These are phyloP conservation scores for Elongisporangium anandrum DNA, from an alignment of 352 stramenopile species.

Conservation along the genomic window DNA sequence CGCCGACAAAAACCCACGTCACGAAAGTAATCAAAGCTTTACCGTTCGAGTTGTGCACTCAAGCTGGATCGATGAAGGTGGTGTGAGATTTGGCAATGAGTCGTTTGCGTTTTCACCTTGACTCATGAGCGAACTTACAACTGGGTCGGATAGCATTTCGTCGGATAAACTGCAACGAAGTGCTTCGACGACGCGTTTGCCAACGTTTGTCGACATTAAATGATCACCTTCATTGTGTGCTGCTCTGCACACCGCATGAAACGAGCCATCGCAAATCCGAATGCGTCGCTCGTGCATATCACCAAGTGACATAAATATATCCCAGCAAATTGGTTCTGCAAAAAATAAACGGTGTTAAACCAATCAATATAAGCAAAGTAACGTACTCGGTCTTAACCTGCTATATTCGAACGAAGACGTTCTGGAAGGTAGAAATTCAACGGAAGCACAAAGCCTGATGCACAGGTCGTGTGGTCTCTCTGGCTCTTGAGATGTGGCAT, in stretches of 20 bases:
- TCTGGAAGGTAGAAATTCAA: constrained; percentile 12
- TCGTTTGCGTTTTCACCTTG: background rate
- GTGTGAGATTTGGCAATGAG: background rate
- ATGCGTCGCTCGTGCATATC: constrained; percentile 8
- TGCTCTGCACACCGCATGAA: background rate
- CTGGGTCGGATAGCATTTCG: background rate
- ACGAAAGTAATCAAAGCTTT: background rate
- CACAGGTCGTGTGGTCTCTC: too few species aligned
- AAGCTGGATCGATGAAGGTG: background rate
- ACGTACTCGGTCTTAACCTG: constrained; percentile 1
- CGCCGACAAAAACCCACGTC: too few species aligned
- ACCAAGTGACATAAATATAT: constrained; percentile 10
- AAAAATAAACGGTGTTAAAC: background rate
- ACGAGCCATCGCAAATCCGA: constrained; percentile 12
- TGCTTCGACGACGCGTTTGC: background rate
- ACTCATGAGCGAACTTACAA: background rate
- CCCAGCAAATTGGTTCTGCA: constrained; percentile 14
- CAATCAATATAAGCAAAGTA: background rate
- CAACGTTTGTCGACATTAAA: background rate
- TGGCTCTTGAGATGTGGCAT: background rate
- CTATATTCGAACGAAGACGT: constrained; percentile 9
- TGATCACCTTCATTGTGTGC: background rate
- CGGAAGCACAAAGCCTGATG: constrained; percentile 3
- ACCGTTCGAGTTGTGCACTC: background rate
- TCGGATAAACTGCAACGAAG: background rate